These are phyloP conservation scores for Cynanchum wilfordii DNA, from an alignment of 257 asterid species.

Conservation along the genomic window DNA sequence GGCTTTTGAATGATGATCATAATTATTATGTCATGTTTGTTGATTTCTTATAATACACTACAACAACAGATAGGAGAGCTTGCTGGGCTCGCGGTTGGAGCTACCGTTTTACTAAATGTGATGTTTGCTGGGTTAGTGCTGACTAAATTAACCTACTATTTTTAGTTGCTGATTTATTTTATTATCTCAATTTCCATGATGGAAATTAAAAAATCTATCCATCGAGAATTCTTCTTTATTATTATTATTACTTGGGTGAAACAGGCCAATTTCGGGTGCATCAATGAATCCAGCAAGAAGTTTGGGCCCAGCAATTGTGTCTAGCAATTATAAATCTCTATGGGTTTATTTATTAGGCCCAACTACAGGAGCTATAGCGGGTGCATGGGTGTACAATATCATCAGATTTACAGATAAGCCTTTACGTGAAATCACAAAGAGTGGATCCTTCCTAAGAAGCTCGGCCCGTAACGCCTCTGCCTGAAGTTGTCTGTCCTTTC, in stretches of 20 bases:
- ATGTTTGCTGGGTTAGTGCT: conserved; percentile 74
- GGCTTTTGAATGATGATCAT: conserved; percentile 3
- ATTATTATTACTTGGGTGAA: too few relatives aligned
- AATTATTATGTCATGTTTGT: neutral
- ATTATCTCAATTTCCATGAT: too few relatives aligned
- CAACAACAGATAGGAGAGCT: conserved; percentile 74
- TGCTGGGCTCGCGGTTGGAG: conserved; percentile 94
- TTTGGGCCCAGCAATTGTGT: conserved; percentile 82
- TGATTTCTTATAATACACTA: neutral
- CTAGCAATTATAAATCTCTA: conserved; percentile 40
- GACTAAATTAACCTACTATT: neutral
- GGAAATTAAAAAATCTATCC: too few relatives aligned
- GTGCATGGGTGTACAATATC: conserved; percentile 78
- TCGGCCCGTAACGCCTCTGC: conserved; percentile 10
- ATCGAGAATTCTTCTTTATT: neutral
- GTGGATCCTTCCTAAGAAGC: conserved; percentile 52
- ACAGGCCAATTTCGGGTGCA: conserved; percentile 82
- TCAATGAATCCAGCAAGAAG: conserved; percentile 98
- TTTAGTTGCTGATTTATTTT: neutral
- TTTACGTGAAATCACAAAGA: conserved; percentile 64
- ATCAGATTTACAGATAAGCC: conserved; percentile 73
- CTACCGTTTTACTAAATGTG: conserved; percentile 76
- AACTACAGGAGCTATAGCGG: conserved; percentile 64
- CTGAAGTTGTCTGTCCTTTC: neutral
- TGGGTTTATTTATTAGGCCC: conserved; percentile 82